A percentile compares a stretch with the other conserved stretches of the same genome.
Conservation (phyloP, 2,329 filamentous ascomycete species). For the Chaetomium sp. region DNA sequence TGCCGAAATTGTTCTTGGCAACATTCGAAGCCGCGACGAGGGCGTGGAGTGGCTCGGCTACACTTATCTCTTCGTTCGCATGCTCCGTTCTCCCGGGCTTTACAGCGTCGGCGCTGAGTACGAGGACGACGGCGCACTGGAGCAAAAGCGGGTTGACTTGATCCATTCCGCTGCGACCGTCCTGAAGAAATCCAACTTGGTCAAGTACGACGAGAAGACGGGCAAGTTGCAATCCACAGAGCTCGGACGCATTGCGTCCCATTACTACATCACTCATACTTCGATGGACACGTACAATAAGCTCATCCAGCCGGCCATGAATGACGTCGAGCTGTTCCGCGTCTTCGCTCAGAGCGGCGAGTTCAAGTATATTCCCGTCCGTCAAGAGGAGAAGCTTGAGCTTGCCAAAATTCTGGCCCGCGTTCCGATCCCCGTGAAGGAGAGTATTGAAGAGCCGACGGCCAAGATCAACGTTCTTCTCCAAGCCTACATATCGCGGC, state of each 20-base stretch:
- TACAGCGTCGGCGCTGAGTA: slow-evolving; percentile 97
- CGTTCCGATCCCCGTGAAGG: slow-evolving; percentile 95
- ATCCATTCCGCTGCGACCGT: slow-evolving; percentile 90
- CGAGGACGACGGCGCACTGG: slow-evolving; percentile 84
- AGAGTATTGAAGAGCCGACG: slow-evolving; percentile 93
- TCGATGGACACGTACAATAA: slow-evolving; percentile 98
- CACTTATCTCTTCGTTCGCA: slow-evolving; percentile 95
- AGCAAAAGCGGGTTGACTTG: slow-evolving; percentile 96
- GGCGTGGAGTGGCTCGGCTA: slow-evolving; percentile 99
- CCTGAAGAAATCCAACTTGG: slow-evolving; percentile 81
- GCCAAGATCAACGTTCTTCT: slow-evolving; percentile 98
- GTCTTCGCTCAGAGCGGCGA: slow-evolving; percentile 95
- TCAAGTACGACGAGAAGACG: slow-evolving; percentile 94
- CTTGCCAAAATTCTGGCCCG: slow-evolving; percentile 85
- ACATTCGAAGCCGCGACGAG: slow-evolving; percentile 87
- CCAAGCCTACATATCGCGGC: slow-evolving; percentile 92
- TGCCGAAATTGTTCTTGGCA: slow-evolving; percentile 92
- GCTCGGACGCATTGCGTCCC: slow-evolving; percentile 90
- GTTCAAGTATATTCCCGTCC: slow-evolving; percentile 98
- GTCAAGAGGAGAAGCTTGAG: slow-evolving; percentile 96
- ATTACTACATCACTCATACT: slow-evolving; percentile 96
- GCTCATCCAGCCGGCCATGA: slow-evolving; percentile 89
- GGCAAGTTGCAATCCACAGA: slow-evolving; percentile 89
- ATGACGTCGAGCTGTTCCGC: slow-evolving; percentile 92
- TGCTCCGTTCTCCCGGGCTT: slow-evolving; percentile 91